Evolutionary conservation across 306 rosid genomes (phyloP), one percentile per base, ranked within the genome.

Genomic region (Styphnolobium japonicum): DNA sequence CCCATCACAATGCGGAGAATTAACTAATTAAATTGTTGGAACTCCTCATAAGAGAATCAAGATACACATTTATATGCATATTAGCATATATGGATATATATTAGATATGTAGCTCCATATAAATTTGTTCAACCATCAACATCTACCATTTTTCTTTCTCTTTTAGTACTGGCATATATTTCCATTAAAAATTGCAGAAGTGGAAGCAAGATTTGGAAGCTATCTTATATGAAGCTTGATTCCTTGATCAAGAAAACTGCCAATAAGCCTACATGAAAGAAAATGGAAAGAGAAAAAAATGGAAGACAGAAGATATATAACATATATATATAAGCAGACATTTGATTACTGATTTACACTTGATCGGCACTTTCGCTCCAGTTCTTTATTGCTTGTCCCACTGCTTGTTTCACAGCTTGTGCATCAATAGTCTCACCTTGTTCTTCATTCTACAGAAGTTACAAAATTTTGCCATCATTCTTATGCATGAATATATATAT

Each of bases 361-460:
- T 80, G 75, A 56, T 77, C 80, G 5, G 45, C 19, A 80, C 55
- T 83, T 56, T 83, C 79, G 56, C 71, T 80, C 89, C 89, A 83
- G n/a, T 80, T 83, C 73, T 58, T 71, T 56, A 86, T 80, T 33
- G 87, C 87, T 80, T 81, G 80, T 58, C 78, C 81, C 75, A 86
- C 85, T 1, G 86, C 87, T 71, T 66, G 55, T 67, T 81, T 65
- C 73, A 86, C 87, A 49, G 77, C 67, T 66, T 86, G 78, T 57
- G 83, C 89, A 80, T 86, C 87, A 56, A 83, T 71, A 29, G 71
- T 71, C 12, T 79, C 85, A 11, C 80, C 81, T 79, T 75, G 53
- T 66, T 83, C 81, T 71, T 80, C 87, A 58, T 83, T 81, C 89
- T 86, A 34, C 71, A 76, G 40, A 57, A 52, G 31, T 75, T 57